Evolutionary conservation across 371 early-diverging fungal genomes (phyloP), one percentile per base, ranked within the genome.

Genomic region (Mortierella sp.): DNA sequence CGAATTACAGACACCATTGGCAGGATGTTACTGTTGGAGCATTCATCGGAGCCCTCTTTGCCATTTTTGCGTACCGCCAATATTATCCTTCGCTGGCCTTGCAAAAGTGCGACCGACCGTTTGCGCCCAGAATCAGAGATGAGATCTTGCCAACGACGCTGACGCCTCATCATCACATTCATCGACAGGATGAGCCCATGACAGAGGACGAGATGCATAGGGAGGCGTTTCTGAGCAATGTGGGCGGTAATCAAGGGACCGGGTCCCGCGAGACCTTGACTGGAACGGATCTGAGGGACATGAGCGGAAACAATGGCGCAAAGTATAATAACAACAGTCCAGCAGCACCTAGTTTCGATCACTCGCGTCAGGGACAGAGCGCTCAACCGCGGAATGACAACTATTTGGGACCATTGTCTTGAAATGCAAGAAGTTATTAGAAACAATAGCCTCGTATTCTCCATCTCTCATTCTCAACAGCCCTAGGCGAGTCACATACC

Each of bases 1-100:
- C 75, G 30, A 92, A 95, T 69, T 93, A 95, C 65, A 84, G 94
- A 50, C 95, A 95, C 72, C 95, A 94, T 70, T 93, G 92, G 92
- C 85, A 88, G 54, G 95, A 95, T 79, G 90, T 94, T 9, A 71
- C 88, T 39, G 79, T 86, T 7, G 95, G 95, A 30, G 80, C 86
- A 0, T 50, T 87, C 7, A 51, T 88, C 39, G 88, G 93, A 41
- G 48, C 84, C 0, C 39, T 81, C 11, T 82, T 83, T 70, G 88
- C 90, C 4, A 83, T 83, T 60, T 92, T 91, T 64, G 63, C 86
- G 0, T 93, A 93, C 67, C 85, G 84, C 59, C 88, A 89, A 69
- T 93, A 91, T 80, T 92, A 64, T 41, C 73, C 72, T 32, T 72
- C 72, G 5, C 31, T 79, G 21, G 63, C 64, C 6, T 37, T 44